Evolutionary conservation across 1,284 basidiomycete species (phyloP).

Genomic region (Fistulinella cinereoalba): DNA sequence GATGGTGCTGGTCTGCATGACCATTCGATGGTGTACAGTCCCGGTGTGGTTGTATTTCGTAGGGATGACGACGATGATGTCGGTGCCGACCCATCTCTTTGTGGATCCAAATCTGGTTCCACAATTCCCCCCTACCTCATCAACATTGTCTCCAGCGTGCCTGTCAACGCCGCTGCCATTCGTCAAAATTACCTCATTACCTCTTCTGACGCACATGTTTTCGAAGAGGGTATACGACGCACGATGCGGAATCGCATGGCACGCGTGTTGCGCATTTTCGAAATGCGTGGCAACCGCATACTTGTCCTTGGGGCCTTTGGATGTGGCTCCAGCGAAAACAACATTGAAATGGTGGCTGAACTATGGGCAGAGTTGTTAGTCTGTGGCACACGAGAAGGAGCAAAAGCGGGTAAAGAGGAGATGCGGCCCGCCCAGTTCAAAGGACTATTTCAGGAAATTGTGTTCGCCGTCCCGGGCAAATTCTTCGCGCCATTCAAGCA

Average conservation of each 20-base stretch:
- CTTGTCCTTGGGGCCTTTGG: conserved; percentile 51
- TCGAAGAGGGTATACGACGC: conserved; percentile 40
- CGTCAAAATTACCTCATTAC: conserved; percentile 39
- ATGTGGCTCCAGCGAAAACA: conserved; percentile 43
- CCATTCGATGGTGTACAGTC: conserved; percentile 50
- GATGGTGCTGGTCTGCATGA: conserved; percentile 43
- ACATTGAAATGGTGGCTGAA: conserved; percentile 39
- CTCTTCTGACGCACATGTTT: conserved; percentile 35
- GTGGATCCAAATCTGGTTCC: conserved; percentile 10
- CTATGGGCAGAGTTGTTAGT: conserved; percentile 48
- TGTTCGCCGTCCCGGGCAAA: conserved; percentile 45
- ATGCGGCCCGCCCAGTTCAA: conserved; percentile 35
- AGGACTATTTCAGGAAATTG: conserved; percentile 42
- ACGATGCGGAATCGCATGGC: conserved; percentile 37
- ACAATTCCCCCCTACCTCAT: conserved; percentile 42
- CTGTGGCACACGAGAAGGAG: conserved; percentile 34
- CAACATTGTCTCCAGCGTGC: conserved; percentile 45
- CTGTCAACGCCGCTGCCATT: conserved; percentile 44
- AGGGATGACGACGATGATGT: conserved; percentile 37
- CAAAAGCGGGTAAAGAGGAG: conserved; percentile 18
- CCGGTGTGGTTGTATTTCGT: conserved; percentile 47
- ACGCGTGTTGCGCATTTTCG: conserved; percentile 45
- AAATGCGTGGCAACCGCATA: conserved; percentile 41
- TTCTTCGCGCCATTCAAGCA: conserved; percentile 37
- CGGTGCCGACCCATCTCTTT: conserved; percentile 8